Evolutionary conservation across 371 early-diverging fungal species (phyloP).

Genomic region (Lichtheimia ramosa): DNA sequence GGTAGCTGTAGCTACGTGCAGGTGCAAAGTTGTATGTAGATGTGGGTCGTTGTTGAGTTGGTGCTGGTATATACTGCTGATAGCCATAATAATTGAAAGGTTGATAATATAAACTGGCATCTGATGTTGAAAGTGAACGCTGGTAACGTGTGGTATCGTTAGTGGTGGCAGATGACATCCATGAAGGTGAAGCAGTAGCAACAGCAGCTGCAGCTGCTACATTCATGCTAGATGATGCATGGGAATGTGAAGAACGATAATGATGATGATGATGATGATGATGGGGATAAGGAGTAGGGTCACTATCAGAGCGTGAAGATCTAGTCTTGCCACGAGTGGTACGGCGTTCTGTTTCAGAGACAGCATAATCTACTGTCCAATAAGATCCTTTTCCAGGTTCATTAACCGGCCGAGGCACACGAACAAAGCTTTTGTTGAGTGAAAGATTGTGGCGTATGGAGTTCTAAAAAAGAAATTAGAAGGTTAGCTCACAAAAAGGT

Average conservation of each 20-base stretch:
- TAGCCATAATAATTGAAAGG: no score
- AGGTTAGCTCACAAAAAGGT: background rate
- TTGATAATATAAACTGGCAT: no score
- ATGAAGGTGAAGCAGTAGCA: background rate
- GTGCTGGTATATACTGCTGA: no score
- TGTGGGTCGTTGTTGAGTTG: no score
- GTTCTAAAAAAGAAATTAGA: conserved; percentile 60
- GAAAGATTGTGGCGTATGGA: conserved; percentile 98
- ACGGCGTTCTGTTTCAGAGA: conserved; percentile 23
- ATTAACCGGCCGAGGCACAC: conserved; percentile 84
- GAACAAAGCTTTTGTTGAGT: conserved; percentile 91
- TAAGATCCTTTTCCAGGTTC: conserved; percentile 98
- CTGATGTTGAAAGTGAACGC: no score
- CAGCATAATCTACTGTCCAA: conserved; percentile 78
- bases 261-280: no score
- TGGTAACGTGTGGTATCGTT: no score
- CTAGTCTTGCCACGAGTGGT: background rate
- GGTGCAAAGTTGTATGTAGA: no score
- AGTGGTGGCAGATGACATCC: no score
- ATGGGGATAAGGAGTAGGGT: background rate
- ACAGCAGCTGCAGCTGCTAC: background rate
- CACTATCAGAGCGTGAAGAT: background rate
- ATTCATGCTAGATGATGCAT: background rate
- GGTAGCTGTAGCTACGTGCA: no score
- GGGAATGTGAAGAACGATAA: no score